Percentiles rank a stretch among this genome's conserved stretches.
These are phyloP conservation scores for Coprinopsis strossmayeri DNA, from an alignment of 768 basidiomycete genomes.

Conservation along the genomic window DNA sequence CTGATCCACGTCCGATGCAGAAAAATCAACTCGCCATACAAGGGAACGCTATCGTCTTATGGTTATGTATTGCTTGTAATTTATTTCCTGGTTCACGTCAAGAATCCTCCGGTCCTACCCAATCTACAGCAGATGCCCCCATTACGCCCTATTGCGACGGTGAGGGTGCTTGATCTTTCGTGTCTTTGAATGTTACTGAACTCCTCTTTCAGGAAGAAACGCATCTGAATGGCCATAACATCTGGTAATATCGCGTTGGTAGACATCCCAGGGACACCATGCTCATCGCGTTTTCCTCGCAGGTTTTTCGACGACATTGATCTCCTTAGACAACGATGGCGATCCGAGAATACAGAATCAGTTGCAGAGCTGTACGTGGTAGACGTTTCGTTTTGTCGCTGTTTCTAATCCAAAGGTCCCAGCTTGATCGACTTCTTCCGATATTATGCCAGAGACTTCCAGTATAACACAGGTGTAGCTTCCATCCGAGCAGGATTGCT, in stretches of 20 bases:
- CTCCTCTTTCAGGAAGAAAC: slow-evolving; percentile 57
- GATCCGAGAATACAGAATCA: slow-evolving; percentile 85
- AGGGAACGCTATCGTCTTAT: slow-evolving; percentile 94
- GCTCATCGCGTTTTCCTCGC: slow-evolving; percentile 13
- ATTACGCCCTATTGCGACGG: slow-evolving; percentile 76
- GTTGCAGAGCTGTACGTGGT: slow-evolving; percentile 85
- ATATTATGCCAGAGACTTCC: slow-evolving; percentile 91
- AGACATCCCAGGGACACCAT: not conserved
- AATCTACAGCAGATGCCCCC: slow-evolving; percentile 95
- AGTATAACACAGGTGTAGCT: slow-evolving; percentile 85
- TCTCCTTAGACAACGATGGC: slow-evolving; percentile 85
- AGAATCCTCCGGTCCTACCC: slow-evolving; percentile 93
- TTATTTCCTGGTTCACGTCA: slow-evolving; percentile 96
- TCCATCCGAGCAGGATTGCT: slow-evolving; percentile 86
- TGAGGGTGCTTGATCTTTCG: slow-evolving; percentile 24
- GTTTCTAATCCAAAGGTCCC: slow-evolving; percentile 11
- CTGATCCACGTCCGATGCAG: slow-evolving; percentile 28
- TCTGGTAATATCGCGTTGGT: slow-evolving; percentile 44
- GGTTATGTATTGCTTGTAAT: slow-evolving; percentile 98
- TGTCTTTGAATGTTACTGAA: no score
- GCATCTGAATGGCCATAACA: slow-evolving; percentile 74
- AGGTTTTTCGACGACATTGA: slow-evolving; percentile 99
- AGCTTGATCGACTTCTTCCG: slow-evolving; percentile 98
- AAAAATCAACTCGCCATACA: slow-evolving; percentile 98
- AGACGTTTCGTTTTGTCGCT: not conserved